A percentile compares a stretch with the other conserved stretches of the same genome.
Conservation (phyloP, 1,284 basidiomycete genomes). For the Pisolithus thermaeus region DNA sequence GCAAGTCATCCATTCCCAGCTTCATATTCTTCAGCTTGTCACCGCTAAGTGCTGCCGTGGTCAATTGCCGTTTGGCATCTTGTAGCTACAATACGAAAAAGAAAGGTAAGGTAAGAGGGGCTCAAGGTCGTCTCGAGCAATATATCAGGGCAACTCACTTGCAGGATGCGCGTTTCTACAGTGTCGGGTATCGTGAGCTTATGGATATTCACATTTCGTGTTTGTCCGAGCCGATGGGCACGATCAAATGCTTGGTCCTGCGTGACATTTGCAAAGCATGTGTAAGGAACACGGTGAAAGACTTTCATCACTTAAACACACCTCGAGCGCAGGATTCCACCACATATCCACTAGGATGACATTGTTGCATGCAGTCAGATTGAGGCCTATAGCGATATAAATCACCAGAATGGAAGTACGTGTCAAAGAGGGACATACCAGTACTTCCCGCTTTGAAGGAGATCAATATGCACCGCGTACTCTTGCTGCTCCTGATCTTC, state of each 20-base stretch:
- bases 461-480: slow-evolving; percentile 77
- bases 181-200: slow-evolving; percentile 88
- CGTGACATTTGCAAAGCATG: no score
- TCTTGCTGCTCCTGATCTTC: slow-evolving; percentile 60
- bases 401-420: neutral
- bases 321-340: slow-evolving; percentile 92
- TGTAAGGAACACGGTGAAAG: no score
- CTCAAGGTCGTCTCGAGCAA: neutral
- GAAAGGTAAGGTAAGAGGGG: neutral
- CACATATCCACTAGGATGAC: slow-evolving; percentile 91
- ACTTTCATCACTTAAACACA: slow-evolving; percentile 19
- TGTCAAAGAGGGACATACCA: slow-evolving; percentile 38
- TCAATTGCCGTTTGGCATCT: slow-evolving; percentile 81
- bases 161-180: slow-evolving; percentile 85
- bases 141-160: slow-evolving; percentile 34
- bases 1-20: slow-evolving; percentile 79
- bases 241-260: slow-evolving; percentile 93
- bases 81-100: slow-evolving; percentile 49
- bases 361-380: slow-evolving; percentile 91
- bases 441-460: slow-evolving; percentile 96
- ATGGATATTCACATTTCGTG: slow-evolving; percentile 82
- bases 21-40: slow-evolving; percentile 83
- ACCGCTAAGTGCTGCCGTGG: slow-evolving; percentile 82
- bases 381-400: slow-evolving; percentile 57
- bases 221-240: slow-evolving; percentile 87